Conservation (phyloP, 805 yeast genomes). For the Wickerhamiella vanderwaltii region DNA sequence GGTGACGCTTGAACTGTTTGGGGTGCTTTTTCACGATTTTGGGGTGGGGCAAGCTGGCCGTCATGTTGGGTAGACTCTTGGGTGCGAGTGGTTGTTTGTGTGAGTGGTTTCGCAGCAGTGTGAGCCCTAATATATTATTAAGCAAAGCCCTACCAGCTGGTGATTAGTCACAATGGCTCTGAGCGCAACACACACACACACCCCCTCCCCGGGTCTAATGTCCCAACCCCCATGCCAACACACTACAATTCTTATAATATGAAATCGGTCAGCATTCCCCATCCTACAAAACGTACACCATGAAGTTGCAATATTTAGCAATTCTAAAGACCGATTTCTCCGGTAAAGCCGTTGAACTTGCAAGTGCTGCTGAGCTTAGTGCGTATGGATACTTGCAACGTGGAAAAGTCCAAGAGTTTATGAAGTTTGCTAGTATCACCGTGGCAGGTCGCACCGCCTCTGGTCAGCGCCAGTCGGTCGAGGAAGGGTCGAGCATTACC, state of each 20-base stretch:
- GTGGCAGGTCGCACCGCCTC: conserved; percentile 77
- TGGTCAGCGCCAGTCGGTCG: conserved; percentile 89
- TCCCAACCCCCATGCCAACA: not conserved
- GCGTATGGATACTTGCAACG: conserved; percentile 86
- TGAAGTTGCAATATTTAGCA: conserved; percentile 90
- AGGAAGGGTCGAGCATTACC: conserved; percentile 82
- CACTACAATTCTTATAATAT: not conserved
- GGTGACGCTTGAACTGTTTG: conserved; percentile 99
- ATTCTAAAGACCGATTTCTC: conserved; percentile 52
- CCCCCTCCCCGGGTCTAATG: too few species aligned
- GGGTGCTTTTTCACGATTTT: conserved; percentile 99
- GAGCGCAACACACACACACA: too few species aligned
- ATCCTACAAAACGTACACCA: conserved; percentile 23
- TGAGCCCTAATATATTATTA: not conserved
- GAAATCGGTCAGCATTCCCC: not conserved
- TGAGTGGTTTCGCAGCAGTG: conserved; percentile 3
- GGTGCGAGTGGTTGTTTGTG: conserved; percentile 4
- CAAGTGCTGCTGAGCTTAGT: conserved; percentile 69
- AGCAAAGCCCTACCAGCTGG: not conserved
- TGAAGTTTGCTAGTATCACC: conserved; percentile 88
- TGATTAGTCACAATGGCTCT: too few species aligned
- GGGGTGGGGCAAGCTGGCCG: conserved; percentile 96
- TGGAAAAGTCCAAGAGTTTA: conserved; percentile 71
- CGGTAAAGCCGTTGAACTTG: conserved; percentile 59
- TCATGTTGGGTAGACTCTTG: conserved; percentile 42